A percentile compares a stretch with the other conserved stretches of the same genome.
phyloP scores from a whole-genome alignment of 768 basidiomycete genomes.

The Amanita rubescens region DNA sequence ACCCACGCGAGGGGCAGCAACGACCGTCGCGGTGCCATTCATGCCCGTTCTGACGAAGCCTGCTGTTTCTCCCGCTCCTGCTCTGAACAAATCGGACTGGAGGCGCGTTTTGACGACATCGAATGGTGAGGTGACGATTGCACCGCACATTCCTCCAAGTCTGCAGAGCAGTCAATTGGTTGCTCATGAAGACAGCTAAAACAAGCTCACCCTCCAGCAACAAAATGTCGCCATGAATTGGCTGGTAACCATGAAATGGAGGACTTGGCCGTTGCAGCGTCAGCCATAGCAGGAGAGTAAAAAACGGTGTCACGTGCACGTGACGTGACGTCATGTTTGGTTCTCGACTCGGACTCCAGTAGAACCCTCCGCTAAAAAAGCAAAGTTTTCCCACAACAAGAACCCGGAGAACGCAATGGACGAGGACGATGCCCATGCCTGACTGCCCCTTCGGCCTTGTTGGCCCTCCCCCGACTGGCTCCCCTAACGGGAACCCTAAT shows the following conservation, averaged over 20 bases:
- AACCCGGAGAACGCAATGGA: no score
- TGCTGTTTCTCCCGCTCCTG: constrained; percentile 20
- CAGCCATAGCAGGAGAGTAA: constrained; percentile 17
- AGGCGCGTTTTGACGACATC: constrained; percentile 98
- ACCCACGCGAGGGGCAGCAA: constrained; percentile 32
- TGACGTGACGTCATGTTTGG: no score
- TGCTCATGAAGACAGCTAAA: constrained; percentile 4
- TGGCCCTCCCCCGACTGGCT: no score
- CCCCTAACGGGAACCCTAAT: no score
- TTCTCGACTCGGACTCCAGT: no score
- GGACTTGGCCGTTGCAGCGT: constrained; percentile 19
- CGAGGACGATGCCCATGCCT: no score
- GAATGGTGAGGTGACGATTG: constrained; percentile 93
- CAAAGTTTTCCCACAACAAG: no score
- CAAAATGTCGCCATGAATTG: constrained; percentile 79
- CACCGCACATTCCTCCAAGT: constrained; percentile 95
- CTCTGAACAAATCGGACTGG: constrained; percentile 78
- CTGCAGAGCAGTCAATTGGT: constrained; percentile 32
- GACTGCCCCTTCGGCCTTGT: no score
- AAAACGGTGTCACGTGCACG: no score
- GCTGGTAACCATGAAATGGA: constrained; percentile 44
- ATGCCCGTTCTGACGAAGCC: constrained; percentile 32
- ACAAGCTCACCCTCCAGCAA: constrained; percentile 73
- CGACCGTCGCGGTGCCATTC: constrained; percentile 17
- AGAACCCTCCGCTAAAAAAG: no score